Base-by-base conservation (phyloP, 257 asterid species). In the Anisodus acutangulus region DNA sequence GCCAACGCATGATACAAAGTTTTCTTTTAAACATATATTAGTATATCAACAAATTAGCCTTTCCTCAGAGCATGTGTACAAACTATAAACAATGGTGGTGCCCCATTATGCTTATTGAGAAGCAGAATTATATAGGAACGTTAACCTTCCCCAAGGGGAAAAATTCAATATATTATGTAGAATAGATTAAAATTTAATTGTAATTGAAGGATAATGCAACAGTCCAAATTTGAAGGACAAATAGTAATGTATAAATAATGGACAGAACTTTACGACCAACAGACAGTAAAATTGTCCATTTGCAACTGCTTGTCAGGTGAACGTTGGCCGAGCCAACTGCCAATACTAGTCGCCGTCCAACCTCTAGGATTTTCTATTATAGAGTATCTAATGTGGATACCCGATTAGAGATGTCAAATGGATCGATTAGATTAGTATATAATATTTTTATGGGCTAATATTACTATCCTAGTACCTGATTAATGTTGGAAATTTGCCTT, bases 1-100 rank as follows among this genome's bases (percentile, higher is more conserved):
- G 86, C 83, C 79, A 62, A 35, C 31, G 68, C 86, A 84, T 84
- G 86, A 84, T 84, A 54, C 35, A 79, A 16, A 41, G 63, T 84
- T 72, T 69, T 72, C 39, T 72, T 47, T 22, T 59, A 19, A 31
- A 63, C 9, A 10, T 62, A 49, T 35, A 62, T 84, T 59, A 49
- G 4, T 62, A 3, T 60, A 13, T 54, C 3, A 47, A 17, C 16
- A 83, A 49, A 67, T 43, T 74, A 49, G 5, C 62, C 19, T 51
- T 74, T 74, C 47, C 11, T 47, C 47, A 15, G 62, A 47, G 19
- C 80, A 74, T 3, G 62, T 74, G 80, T 74, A 49, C 59, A 72
- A 19, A 49, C 80, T 47, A 1, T 2, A 58, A 59, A 12, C 57
- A 16, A 37, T 83, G 85, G 60, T 43, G 82, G 66, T 41, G 74